A percentile compares a stretch with the other conserved stretches of the same genome.
Evolutionary conservation across 495 filamentous ascomycete genomes (phyloP).

Genomic region (Pseudevernia furfuracea): DNA sequence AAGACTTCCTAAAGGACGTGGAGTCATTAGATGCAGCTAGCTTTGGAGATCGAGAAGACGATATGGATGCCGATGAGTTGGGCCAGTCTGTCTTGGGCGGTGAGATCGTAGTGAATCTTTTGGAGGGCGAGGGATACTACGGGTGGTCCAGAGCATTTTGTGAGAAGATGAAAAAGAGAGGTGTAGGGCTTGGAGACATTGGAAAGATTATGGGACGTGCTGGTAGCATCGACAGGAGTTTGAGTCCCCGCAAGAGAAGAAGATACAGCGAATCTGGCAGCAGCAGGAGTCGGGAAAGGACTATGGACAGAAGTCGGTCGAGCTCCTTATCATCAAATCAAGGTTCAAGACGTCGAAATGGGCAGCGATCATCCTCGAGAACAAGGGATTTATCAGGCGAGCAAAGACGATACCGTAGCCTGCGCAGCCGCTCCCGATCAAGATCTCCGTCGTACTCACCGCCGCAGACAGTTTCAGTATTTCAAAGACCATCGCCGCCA

Average conservation of each 20-base stretch:
- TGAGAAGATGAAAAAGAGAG: constrained; percentile 65
- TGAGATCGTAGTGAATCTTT: constrained; percentile 51
- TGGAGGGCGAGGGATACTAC: constrained; percentile 68
- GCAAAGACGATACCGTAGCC: constrained; percentile 19
- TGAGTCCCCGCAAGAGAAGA: constrained; percentile 36
- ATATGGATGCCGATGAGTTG: constrained; percentile 61
- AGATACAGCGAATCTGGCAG: constrained; percentile 44
- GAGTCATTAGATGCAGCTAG: constrained; percentile 51
- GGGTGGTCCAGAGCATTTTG: constrained; percentile 80
- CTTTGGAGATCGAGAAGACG: constrained; percentile 35
- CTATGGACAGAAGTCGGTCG: constrained; percentile 31
- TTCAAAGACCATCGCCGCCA: constrained; percentile 26
- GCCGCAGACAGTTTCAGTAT: constrained; percentile 28
- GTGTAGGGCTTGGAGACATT: constrained; percentile 30
- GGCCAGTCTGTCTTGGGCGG: constrained; percentile 60
- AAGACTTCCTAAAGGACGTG: constrained; percentile 58
- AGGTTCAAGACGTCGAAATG: constrained; percentile 21
- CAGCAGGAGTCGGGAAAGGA: constrained; percentile 32
- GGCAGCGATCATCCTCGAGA: constrained; percentile 30
- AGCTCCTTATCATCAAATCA: constrained; percentile 19
- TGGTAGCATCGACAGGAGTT: constrained; percentile 27
- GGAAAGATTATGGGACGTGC: constrained; percentile 25
- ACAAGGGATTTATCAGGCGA: constrained; percentile 24
- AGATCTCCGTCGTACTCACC: constrained; percentile 45
- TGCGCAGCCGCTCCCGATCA: constrained; percentile 28